Evolutionary conservation across 176 grass and related monocot genomes (phyloP), one percentile per base, ranked within the genome.

Genomic region (Chrysopogon serrulatus): DNA sequence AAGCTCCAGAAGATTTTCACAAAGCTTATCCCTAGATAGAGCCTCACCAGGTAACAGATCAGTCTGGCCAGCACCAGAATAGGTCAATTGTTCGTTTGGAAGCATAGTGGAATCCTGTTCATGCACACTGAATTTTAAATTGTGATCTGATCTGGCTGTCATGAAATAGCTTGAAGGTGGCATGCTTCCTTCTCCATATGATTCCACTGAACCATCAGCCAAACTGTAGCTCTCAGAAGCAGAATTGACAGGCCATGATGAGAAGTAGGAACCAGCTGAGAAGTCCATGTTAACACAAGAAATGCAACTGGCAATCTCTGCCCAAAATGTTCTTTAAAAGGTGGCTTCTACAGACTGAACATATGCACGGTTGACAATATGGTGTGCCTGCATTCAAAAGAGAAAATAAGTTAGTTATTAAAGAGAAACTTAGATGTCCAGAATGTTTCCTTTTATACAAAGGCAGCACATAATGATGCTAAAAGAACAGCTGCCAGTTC

Each of bases 221-320:
- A 87, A 80, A 68, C 23, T 79, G 49, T 87, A 87, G 28, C 63
- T 74, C 39, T 83, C 59, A 49, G 80, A 84, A 34, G 32, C 61
- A 49, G 82, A 89, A 85, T 81, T 89, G 82, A 19, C 41, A 87
- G 84, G 30, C 84, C 88, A 90, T 33, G 87, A 33, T 63, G 82
- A 70, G 72, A 90, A 78, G 68, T 83, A 90, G 68, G 88, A 90
- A 79, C 68, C 74, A 66, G 27, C 24, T 35, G 74, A n/a, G 68
- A 83, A 74, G 39, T 90, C 80, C 88, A 90, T 90, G 30, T 68
- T 41, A 79, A 79, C 67, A 32, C 51, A 64, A 66, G 9, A 67
- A 74, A 62, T 49, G 19, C 4, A n/a, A 12, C 53, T 33, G 26
- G 19, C 28, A 86, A 67, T 21, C 75, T 83, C 59, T 83, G 68